phyloP scores from a whole-genome alignment of 345 rosid species.

The Pistacia integerrima region DNA sequence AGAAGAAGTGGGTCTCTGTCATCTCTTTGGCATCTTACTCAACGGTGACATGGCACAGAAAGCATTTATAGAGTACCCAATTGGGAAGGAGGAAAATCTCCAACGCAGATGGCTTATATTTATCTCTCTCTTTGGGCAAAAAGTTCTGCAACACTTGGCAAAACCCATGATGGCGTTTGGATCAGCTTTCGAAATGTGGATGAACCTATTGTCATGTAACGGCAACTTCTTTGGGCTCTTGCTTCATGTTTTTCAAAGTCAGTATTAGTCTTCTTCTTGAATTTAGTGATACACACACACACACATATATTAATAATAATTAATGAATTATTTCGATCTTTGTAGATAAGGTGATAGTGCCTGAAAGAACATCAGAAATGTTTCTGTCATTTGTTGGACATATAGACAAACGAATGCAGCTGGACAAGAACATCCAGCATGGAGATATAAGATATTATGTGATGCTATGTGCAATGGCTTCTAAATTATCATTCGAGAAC shows the following conservation, averaged over 20 bases:
- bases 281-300: too few species aligned
- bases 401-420: slow-evolving; percentile 23
- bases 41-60: neutral
- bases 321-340: neutral
- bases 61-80: slow-evolving; percentile 18
- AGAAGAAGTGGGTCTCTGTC: neutral
- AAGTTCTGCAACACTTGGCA: slow-evolving; percentile 16
- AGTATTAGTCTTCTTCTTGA: neutral
- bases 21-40: neutral
- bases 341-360: slow-evolving; percentile 22
- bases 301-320: too few species aligned
- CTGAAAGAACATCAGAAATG: slow-evolving; percentile 13
- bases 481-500: slow-evolving; percentile 29
- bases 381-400: slow-evolving; percentile 22
- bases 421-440: slow-evolving; percentile 22
- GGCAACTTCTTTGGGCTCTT: slow-evolving; percentile 23
- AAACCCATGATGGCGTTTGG: slow-evolving; percentile 18
- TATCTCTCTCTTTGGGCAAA: slow-evolving; percentile 21
- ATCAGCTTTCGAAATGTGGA: slow-evolving; percentile 21
- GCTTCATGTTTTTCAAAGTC: slow-evolving; percentile 21
- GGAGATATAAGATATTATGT: slow-evolving; percentile 23
- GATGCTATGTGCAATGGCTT: slow-evolving; percentile 31
- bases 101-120: slow-evolving; percentile 23
- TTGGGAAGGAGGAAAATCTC: slow-evolving; percentile 23
- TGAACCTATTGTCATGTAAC: slow-evolving; percentile 25